Base-by-base conservation (phyloP, 108 stramenopile genomes). In the Skeletonema menzelii region DNA sequence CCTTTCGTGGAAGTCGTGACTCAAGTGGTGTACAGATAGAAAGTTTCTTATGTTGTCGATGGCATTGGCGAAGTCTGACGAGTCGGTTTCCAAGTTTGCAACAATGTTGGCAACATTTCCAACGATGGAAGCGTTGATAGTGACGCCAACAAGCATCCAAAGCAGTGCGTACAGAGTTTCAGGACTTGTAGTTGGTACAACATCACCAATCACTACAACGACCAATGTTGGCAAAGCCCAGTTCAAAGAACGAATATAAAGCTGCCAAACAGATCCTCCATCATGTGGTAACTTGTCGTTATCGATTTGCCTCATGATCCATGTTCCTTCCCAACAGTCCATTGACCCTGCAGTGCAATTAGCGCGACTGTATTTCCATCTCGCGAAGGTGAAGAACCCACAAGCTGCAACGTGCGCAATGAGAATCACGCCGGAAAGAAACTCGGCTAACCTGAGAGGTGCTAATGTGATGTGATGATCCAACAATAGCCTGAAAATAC, bases 191-290 rank as follows among this genome's bases (percentile, higher is more conserved):
- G 71, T 74, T 31, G 85, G 85, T 19, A 75, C 56, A 5, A 85
- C 83, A 70, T 88, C 87, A 7, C 87, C 87, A 55, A 88, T 84
- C 13, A 84, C 83, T 11, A 85, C 83, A 0, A 75, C 70, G 11
- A 84, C 85, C 38, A 88, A 73, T 2, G 87, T 88, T 46, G 87
- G 85, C 11, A 88, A 59, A 8, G 87, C 85, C 85, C 84, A 88
- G 58, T 86, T 86, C 56, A 88, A 69, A 19, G 77, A 66, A 20
- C 85, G 66, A 49, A 88, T 40, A 56, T 85, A 88, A 17, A 44
- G 79, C 34, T 81, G 66, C 77, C 49, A 61, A 24, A 19, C 20
- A 27, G 26, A 27, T 4, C 83, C 82, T 11, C 80, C 85, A 59
- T 75, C 82, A 28, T 17, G 40, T n/a, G 81, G 81, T 3, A 88